phyloP scores from a whole-genome alignment of 768 basidiomycete genomes.

The Paxillus involutus region DNA sequence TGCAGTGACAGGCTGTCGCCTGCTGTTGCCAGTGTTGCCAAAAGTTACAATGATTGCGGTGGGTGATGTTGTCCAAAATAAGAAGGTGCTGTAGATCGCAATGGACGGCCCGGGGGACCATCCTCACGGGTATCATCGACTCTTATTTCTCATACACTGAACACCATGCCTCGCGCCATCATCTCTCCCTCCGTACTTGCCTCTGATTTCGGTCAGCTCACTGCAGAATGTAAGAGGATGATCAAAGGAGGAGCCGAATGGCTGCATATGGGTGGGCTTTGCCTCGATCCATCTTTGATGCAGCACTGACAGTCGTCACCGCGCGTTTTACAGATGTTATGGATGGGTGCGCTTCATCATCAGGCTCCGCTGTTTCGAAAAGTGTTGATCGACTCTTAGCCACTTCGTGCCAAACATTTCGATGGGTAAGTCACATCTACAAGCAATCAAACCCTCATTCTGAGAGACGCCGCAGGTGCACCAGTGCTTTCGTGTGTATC shows the following conservation, averaged over 20 bases:
- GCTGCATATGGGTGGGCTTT: conserved; percentile 87
- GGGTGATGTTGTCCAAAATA: conserved; percentile 11
- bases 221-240: conserved; percentile 96
- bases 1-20: not conserved
- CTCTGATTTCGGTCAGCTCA: conserved; percentile 94
- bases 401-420: conserved; percentile 99
- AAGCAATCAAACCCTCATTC: not conserved
- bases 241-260: conserved; percentile 94
- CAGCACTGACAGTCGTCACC: conserved; percentile 4
- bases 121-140: conserved; percentile 4
- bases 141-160: not conserved
- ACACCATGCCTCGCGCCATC: conserved; percentile 80
- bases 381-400: conserved; percentile 39
- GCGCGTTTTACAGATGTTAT: conserved; percentile 73
- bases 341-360: conserved; percentile 71
- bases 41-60: too few species aligned
- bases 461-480: conserved; percentile 54
- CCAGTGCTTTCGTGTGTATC: conserved; percentile 84
- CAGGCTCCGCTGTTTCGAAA: not conserved
- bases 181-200: conserved; percentile 97
- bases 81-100: conserved; percentile 28
- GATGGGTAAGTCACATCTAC: conserved; percentile 62
- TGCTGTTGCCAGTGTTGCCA: too few species aligned
- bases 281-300: conserved; percentile 2
- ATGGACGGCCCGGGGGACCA: not conserved